Percentiles rank a stretch among this genome's conserved stretches.
Evolutionary conservation across 768 basidiomycete genomes (phyloP).

Genomic region (Hypholoma fasciculare): DNA sequence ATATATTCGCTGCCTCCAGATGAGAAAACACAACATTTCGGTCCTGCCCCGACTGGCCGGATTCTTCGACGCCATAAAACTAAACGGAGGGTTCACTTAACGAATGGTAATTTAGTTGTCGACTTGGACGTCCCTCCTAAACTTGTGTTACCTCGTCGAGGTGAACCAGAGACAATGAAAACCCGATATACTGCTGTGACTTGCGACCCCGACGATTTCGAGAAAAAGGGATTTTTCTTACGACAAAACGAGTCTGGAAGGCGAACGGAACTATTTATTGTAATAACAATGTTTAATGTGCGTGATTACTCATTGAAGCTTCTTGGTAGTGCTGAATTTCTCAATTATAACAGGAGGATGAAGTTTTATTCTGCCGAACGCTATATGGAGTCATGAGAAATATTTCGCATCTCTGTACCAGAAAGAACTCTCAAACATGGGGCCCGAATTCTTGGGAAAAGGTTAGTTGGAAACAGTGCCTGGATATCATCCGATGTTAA

Average conservation of each 20-base stretch:
- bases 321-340: neutral
- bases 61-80: conserved; percentile 69
- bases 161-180: conserved; percentile 72
- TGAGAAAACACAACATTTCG: conserved; percentile 78
- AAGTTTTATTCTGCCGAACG: conserved; percentile 88
- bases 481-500: neutral
- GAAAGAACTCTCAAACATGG: conserved; percentile 94
- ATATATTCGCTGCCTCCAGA: conserved; percentile 43
- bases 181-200: conserved; percentile 88
- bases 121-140: conserved; percentile 84
- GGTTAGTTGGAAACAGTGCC: conserved; percentile 32
- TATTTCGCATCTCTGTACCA: conserved; percentile 76
- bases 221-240: conserved; percentile 78
- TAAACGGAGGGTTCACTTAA: conserved; percentile 81
- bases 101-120: conserved; percentile 86
- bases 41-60: conserved; percentile 84
- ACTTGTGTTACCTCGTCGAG: conserved; percentile 70
- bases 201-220: conserved; percentile 92
- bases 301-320: conserved; percentile 1
- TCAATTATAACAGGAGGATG: conserved; percentile 63
- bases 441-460: conserved; percentile 97
- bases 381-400: conserved; percentile 94
- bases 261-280: conserved; percentile 89
- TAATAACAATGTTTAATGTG: conserved; percentile 97
- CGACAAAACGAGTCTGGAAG: conserved; percentile 80